Evolutionary conservation across 2,329 filamentous ascomycete species (phyloP), one percentile per base, ranked within the genome.

Genomic region (Fusarium siculi): DNA sequence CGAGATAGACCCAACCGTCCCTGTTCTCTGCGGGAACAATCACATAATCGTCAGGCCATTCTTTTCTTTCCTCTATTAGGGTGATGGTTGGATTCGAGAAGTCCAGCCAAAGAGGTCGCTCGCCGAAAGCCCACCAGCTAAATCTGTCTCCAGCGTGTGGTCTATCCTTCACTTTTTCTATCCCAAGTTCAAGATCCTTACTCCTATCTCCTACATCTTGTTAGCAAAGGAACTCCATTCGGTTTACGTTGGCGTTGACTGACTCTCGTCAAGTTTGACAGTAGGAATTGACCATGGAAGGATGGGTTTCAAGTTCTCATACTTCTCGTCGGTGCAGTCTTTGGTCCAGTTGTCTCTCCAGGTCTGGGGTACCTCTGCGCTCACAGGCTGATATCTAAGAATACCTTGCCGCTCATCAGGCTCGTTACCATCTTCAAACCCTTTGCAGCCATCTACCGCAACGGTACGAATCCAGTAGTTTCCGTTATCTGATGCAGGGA

Each of bases 51-150:
- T 11, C 36, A 6, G 56, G 46, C 46, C 56, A 54, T 54, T 28
- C 21, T n/a, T 54, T 40, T 18, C 21, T 54, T 4, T 25, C 49
- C 7, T 54, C 56, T 25, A 60, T 28, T 10, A 40, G 23, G 14
- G 36, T 54, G 18, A 73, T 73, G 3, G 70, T 70, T 1, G 70
- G 70, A 0, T 73, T 44, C 0, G 70, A 62, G 25, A 73, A 73
- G 36, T 73, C 52, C 5, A 73, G 23, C 70, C 70, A 73, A 11
- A 73, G 42, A 28, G 70, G 70, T 9, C 66, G 64, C 12, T 57
- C 43, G 9, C 63, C 63, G 3, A 66, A 66, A 1, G 61, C 63
- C 61, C 63, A 66, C 63, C 63, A 66, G 2, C 32, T 40, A 0
- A 66, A 66, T 0, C 15, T 40, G 2, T 66, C 43, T 15, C 50